Evolutionary conservation across 164 flowering plant species (phyloP), one percentile per base, ranked within the genome.

Genomic region (Vitis amurensis): DNA sequence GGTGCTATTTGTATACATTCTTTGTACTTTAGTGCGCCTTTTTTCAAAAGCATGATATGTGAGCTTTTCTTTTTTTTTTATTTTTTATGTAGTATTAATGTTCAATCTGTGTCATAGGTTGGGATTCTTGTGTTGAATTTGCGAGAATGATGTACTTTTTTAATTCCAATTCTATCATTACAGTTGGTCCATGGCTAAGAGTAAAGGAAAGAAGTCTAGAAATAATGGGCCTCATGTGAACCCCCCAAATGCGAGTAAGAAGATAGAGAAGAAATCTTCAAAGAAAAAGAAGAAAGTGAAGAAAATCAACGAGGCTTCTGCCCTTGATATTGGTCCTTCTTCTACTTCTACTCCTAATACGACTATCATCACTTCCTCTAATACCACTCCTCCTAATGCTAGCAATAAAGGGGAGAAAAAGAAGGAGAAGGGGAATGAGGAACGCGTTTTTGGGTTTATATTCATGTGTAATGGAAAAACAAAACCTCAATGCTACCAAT

Each of bases 381-480:
- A 61, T 15, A 13, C 66, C n/a, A 29, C 49, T 47, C n/a, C 60
- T 30, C 30, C 50, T 67, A 29, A 55, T 3, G n/a, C 14, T 14
- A 44, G 70, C 13, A 31, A 11, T 52, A 50, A 27, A 47, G 29
- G 31, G 23, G n/a, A 8, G 48, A 64, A 9, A 5, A 48, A 61
- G 59, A 68, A 68, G 48, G 69, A 55, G 10, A 65, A 14, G 49
- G 71, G 31, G 7, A 31, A 23, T 52, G 30, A 12, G 15, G 58
- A 75, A 68, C 9, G 49, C 11, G 16, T 75, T 50, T 58, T 79
- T 60, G 89, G 91, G 9, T 86, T 75, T 61, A 87, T 88, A 52
- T 88, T 88, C 51, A 72, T 88, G 80, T 86, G 92, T 57, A 85
- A 73, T 75, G 74, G 73, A 11, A 79, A 55, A 55, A 88, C 88